Conservation (phyloP, 352 stramenopile genomes). For the Stephanocyclus meneghinianus region DNA sequence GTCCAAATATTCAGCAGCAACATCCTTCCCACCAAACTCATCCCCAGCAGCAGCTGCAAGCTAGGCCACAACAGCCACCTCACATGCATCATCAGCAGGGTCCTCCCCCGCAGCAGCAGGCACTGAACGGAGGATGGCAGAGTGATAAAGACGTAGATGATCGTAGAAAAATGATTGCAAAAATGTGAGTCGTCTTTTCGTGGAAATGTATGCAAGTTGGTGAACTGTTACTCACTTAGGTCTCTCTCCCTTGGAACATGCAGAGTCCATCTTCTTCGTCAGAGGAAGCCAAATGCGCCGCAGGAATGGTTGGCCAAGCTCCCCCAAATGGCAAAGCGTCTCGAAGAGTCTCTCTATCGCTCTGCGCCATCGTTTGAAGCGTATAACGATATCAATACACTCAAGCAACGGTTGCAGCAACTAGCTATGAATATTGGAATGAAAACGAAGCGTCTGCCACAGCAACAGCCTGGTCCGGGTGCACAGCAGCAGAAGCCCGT, state of each 20-base stretch:
- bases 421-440: conserved; percentile 89
- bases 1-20: conserved; percentile 12
- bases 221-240: too few relatives aligned
- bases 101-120: conserved; percentile 24
- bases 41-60: conserved; percentile 29
- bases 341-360: conserved; percentile 96
- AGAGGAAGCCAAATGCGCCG: conserved; percentile 92
- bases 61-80: conserved; percentile 34
- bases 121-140: conserved; percentile 82
- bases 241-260: too few relatives aligned
- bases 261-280: conserved; percentile 93
- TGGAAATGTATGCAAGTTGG: background rate
- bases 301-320: conserved; percentile 96
- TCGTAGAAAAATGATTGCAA: conserved; percentile 83
- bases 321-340: conserved; percentile 94
- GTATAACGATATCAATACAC: conserved; percentile 92
- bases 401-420: conserved; percentile 93
- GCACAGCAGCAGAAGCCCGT: conserved; percentile 13
- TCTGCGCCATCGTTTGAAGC: conserved; percentile 87
- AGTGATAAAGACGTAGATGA: conserved; percentile 81
- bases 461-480: conserved; percentile 47
- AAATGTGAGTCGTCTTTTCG: conserved; percentile 73
- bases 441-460: conserved; percentile 77
- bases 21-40: conserved; percentile 7
- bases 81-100: conserved; percentile 48